Evolutionary conservation across 441 rosid species (phyloP), one percentile per base, ranked within the genome.

Genomic region (Adansonia rubrostipa): DNA sequence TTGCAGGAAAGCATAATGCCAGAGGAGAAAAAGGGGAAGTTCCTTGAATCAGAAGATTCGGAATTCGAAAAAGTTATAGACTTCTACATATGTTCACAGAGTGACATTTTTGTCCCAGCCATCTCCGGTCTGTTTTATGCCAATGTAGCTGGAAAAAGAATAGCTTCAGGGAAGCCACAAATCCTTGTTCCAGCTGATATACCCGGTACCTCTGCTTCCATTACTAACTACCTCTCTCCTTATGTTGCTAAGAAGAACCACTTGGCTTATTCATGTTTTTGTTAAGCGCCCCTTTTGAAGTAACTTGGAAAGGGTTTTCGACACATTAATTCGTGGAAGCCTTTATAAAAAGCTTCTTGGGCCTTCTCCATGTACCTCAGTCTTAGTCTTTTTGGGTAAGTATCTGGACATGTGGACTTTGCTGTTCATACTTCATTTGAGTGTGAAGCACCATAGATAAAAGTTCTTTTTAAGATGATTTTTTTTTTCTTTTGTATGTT

Each of bases 51-150:
- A 54, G 92, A 89, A 87, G 90, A 85, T 79, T 91, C 97, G 0
- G 95, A 89, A 82, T 85, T 85, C 4, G 99, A 96, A 82, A 96
- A 92, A 82, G 93, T 87, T 36, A 87, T 96, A 0, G 97, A 96
- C 87, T 94, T 89, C 91, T 87, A 96, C 91, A 75, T 96, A 36
- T 91, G 97, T 80, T 86, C 97, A 19, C 84, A 77, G 60, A 94
- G 99, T 14, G 96, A 96, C 60, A 91, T 91, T 57, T 94, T 92
- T 77, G 97, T 96, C 9, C 99, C 98, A 2, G 98, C 98, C 58
- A 96, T 94, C 85, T 92, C 99, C 0, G 98, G 99, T 78, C 87
- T 93, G 61, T 96, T 96, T 85, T 96, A 96, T 6, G 93, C 97
- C 78, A 96, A 96, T 81, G 93, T 89, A 71, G 99, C 93, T 13